Evolutionary conservation across 345 rosid species (phyloP), one percentile per base, ranked within the genome.

Genomic region (Tarenaya hassleriana): DNA sequence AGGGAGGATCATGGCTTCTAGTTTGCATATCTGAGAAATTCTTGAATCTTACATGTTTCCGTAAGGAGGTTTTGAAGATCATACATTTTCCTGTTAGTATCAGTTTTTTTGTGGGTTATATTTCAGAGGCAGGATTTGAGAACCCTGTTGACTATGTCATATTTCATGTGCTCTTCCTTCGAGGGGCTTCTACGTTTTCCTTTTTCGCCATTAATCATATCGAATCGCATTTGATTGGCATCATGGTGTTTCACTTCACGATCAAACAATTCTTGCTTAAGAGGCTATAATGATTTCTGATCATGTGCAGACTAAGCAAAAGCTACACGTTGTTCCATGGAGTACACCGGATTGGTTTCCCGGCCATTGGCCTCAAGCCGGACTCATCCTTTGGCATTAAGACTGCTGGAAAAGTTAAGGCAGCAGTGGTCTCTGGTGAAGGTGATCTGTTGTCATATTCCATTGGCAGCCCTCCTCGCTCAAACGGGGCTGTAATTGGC

Each of bases 361-460:
- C 77, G 7, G 57, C 21, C 13, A 24, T 59, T 18, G 34, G 45
- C 47, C 48, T 61, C 17, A 62, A 68, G 31, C 32, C 50, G 52
- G 71, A 72, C 63, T 72, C 74, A 19, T 55, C 75, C 31, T 35
- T 50, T 21, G 38, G 58, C 15, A 58, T 66, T 40, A 77, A 68
- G 61, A 64, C 64, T 56, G 66, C 34, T 29, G 43, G 66, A 12
- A 70, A 66, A 64, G 71, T 48, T 61, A 83, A 67, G 65, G 82
- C 84, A 42, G 55, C 74, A 0, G 51, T 78, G 53, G 48, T 82
- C 67, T 74, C 94, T 16, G 84, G 84, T 33, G 82, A 75, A 63
- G 86, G 81, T 56, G 82, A 71, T 63, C 47, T 76, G 1, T 62
- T 72, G 41, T 76, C 92, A 8, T 59, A 55, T 73, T 56, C 78